Base-by-base conservation (phyloP, 306 rosid species). In the Cucurbita argyrosperma region DNA sequence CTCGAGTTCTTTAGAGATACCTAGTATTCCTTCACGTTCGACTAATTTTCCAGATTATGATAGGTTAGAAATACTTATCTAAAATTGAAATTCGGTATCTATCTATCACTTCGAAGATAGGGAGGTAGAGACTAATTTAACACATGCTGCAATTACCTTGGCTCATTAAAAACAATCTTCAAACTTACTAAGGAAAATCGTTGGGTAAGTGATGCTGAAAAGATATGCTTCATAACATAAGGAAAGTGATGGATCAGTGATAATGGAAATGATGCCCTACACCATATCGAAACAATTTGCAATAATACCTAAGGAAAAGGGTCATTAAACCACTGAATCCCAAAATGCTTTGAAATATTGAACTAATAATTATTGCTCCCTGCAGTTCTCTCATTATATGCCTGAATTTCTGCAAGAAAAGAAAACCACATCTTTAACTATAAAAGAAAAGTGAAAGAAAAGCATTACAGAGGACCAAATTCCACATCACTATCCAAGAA, bases 371-470 rank as follows among this genome's bases (percentile, higher is more conserved):
- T 83, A 94, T 83, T 76, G 96, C 98, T 80, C 98, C 98, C 83
- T 94, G 98, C 52, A 94, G 89, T 85, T 94, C 98, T 78, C 90
- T 89, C 98, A 94, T 94, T 85, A 94, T 94, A 79, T 86, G 92
- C 80, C 90, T 84, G 83, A 94, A 94, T 83, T 90, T 94, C 98
- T 94, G 91, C 83, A 82, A 70, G 69, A 69, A 69, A 69, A 12
- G 53, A 69, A 21, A 69, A 69, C 57, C 13, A 49, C n/a, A 23
- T 1, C 49, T 2, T 23, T 21, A 45, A 47, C 52, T 47, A 49
- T 30, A 30, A 2, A 30, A 30, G 35, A 30, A 30, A 30, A 30
- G 35, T 15, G 23, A 18, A 64, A 64, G 50, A 64, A 35, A 64
- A 64, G 51, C 70, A 64, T 63, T 18, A 1, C 10, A 4, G 70